Base-by-base conservation (phyloP, 2,329 filamentous ascomycete genomes). In the Tetracladium maxilliforme region DNA sequence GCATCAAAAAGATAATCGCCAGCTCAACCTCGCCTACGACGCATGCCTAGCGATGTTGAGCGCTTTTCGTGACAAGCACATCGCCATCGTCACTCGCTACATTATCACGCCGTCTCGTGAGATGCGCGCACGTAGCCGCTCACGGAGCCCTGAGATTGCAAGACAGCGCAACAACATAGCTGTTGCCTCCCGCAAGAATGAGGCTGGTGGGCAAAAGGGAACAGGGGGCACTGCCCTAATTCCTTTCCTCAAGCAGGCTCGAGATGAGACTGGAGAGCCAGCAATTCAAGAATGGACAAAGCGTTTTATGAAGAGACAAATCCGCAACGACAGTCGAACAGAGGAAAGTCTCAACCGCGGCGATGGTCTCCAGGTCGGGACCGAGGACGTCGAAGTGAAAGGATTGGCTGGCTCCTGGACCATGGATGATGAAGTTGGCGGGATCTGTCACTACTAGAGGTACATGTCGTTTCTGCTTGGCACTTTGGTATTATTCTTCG, bases 161-260 rank as follows among this genome's bases (percentile, higher is more conserved):
- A 56, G 58, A 19, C 52, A 47, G 35, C 42, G 43, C n/a, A 37
- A 68, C 26, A 82, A 86, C 36, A 59, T 86, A 9, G 72, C 73
- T 3, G 61, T 66, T 4, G 63, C 67, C 2, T 66, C 64, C 3
- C 51, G 47, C 10, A 52, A 56, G 23, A 54, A 61, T 33, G 54
- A 56, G 42, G 34, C 23, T 15, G 24, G 19, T 14, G 30, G 21
- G 11, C 44, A 41, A 15, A 81, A 79, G 22, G 90, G 90, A 3
- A 98, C 90, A 0, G 90, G 90, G 10, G 90, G 90, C 10, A 95
- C 90, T 0, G 81, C 86, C 0, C 58, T 98, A 29, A 94, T 98
- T 28, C 82, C 87, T 0, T 98, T 98, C 52, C 58, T 98, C 32
- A 94, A 95, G 52, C 90, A 98, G 52, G 90, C 90, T 5, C 67